These are phyloP conservation scores for Albifimbria verrucaria DNA, from an alignment of 2,329 filamentous ascomycete genomes.

Conservation along the genomic window DNA sequence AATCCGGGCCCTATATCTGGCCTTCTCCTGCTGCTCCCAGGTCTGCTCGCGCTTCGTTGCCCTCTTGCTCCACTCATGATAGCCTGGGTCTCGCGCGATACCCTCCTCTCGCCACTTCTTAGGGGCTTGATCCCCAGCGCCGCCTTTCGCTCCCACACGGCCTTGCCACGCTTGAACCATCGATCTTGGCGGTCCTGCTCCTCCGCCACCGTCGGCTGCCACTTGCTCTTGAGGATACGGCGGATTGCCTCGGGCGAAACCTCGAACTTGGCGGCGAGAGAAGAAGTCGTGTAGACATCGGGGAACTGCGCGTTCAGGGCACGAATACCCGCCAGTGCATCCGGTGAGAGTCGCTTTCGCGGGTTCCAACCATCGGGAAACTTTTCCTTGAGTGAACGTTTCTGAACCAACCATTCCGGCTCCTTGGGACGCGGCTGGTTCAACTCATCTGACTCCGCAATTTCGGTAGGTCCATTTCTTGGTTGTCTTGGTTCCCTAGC, in stretches of 20 bases:
- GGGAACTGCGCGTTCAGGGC: slow-evolving; percentile 77
- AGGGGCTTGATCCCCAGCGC: slow-evolving; percentile 61
- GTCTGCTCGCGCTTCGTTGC: slow-evolving; percentile 21
- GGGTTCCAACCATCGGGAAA: slow-evolving; percentile 81
- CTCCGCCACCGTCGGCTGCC: slow-evolving; percentile 60
- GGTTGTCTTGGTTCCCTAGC: not conserved
- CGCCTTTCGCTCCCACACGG: slow-evolving; percentile 57
- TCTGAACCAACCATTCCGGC: slow-evolving; percentile 72
- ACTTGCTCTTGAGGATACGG: slow-evolving; percentile 79
- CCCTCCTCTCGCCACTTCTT: slow-evolving; percentile 57
- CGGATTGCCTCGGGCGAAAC: slow-evolving; percentile 85
- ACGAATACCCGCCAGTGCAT: slow-evolving; percentile 86
- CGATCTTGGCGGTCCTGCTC: slow-evolving; percentile 55
- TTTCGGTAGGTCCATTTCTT: slow-evolving; percentile 2
- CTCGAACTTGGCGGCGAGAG: slow-evolving; percentile 75
- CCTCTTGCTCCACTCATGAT: slow-evolving; percentile 31
- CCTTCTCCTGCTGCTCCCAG: slow-evolving; percentile 26
- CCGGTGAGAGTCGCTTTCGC: slow-evolving; percentile 82
- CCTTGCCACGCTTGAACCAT: slow-evolving; percentile 59
- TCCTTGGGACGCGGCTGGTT: slow-evolving; percentile 18
- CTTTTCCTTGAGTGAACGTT: slow-evolving; percentile 70
- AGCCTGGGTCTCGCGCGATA: slow-evolving; percentile 41
- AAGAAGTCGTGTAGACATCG: slow-evolving; percentile 68
- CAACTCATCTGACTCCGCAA: slow-evolving; percentile 12
- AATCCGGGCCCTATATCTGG: no score